Evolutionary conservation across 73 alveolate species (phyloP), one percentile per base, ranked within the genome.

Genomic region (Symbiodinium natans): DNA sequence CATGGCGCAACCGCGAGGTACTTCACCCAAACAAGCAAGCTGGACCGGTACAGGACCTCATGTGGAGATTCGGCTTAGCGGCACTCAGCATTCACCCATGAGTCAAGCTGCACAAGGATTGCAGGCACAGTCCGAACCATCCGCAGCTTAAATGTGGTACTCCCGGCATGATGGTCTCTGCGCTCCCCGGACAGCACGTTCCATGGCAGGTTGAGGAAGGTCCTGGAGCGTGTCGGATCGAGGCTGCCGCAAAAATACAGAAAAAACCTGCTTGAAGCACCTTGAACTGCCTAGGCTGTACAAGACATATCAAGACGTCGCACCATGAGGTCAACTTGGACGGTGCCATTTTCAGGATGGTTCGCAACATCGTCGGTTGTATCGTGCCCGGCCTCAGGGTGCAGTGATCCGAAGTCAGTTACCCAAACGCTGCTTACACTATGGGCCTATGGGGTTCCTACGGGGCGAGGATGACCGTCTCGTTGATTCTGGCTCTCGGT

Each of bases 301-400:
- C 8, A 17, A 8, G 23, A 17, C 23, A 10, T 48, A 17, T 10
- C 8, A 17, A 48, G 63, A 48, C 8, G 63, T 48, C 63, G 8
- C 17, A 4, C 84, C 41, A 42, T 42, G 2, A 88, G 95, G 46
- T 88, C 43, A 54, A 88, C 42, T 88, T 88, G 86, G 68, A 88
- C n/a, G 82, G 95, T 5, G 95, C 95, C 31, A 40, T 88, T 23
- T 88, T 38, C 77, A 77, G 86, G 42, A 88, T 88, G 95, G 95
- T 88, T 82, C 95, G 95, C 38, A 88, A 88, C 54, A 88, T 88
- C 73, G 86, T 88, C 21, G 95, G 95, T 23, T 88, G 95, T 36
- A 59, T 88, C 71, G 95, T 40, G 17, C 43, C 93, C 56, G 41
- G 83, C 77, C 77, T 63, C 9, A 63, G 68, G 29, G n/a, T n/a